Percentiles rank a stretch among this genome's conserved stretches.
Conservation (phyloP, 163 green algal genomes). For the Chlorella variabilis region DNA sequence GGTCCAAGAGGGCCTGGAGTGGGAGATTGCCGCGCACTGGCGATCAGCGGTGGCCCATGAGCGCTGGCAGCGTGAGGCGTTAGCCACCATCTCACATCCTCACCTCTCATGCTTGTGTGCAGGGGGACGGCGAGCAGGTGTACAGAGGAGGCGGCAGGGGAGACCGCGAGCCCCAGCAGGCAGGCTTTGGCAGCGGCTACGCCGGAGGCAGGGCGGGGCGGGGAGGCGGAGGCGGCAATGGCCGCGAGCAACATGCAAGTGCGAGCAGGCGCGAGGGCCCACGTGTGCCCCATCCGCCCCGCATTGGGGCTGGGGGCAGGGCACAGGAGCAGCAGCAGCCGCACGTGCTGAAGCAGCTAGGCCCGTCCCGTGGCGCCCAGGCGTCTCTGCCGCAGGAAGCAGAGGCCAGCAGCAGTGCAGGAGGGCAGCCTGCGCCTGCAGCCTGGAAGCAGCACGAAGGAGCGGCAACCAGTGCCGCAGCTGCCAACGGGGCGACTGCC, state of each 20-base stretch:
- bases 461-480: not conserved
- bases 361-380: not conserved
- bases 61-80: too few relatives aligned
- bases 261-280: not conserved
- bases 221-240: not conserved
- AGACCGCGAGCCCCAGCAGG: not conserved
- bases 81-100: too few relatives aligned
- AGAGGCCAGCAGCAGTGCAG: not conserved
- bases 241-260: not conserved
- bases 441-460: not conserved
- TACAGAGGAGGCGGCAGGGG: not conserved
- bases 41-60: too few relatives aligned
- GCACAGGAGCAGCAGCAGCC: not conserved
- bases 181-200: too few relatives aligned
- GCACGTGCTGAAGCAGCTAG: slow-evolving; percentile 20
- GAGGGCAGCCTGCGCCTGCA: not conserved
- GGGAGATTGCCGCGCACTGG: too few relatives aligned
- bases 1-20: too few relatives aligned
- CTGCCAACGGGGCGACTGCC: not conserved
- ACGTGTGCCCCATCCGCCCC: not conserved
- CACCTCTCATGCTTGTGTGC: too few relatives aligned
- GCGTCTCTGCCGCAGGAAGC: not conserved
- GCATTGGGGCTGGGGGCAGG: not conserved
- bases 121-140: not conserved
- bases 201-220: too few relatives aligned